These are phyloP conservation scores for Mycena floridula DNA, from an alignment of 768 basidiomycete species.

Conservation along the genomic window DNA sequence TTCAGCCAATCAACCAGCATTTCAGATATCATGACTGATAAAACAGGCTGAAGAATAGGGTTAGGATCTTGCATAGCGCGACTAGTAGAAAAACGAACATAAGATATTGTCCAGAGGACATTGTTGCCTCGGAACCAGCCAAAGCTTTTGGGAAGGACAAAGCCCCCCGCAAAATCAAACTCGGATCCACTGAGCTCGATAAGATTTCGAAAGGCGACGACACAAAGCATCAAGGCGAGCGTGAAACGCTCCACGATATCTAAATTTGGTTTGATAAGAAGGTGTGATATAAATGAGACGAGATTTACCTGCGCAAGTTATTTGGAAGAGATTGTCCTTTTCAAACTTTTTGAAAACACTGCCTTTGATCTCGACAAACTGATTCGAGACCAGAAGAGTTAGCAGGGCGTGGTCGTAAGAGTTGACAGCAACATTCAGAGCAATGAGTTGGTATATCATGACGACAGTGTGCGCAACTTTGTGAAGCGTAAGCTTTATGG, in stretches of 20 bases:
- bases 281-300: neutral
- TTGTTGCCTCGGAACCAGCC: conserved; percentile 80
- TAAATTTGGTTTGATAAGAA: conserved; percentile 21
- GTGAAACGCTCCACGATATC: conserved; percentile 98
- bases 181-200: conserved; percentile 92
- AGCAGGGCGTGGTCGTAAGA: conserved; percentile 95
- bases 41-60: conserved; percentile 61
- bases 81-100: conserved; percentile 44
- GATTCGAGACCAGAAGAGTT: conserved; percentile 92
- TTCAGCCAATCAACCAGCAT: conserved; percentile 98
- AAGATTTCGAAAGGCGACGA: conserved; percentile 91
- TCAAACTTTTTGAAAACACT: conserved; percentile 99
- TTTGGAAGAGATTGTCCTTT: conserved; percentile 97
- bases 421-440: conserved; percentile 96
- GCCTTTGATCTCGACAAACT: conserved; percentile 99
- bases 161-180: conserved; percentile 69
- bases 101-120: conserved; percentile 83
- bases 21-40: conserved; percentile 88
- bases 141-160: conserved; percentile 75
- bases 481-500: neutral
- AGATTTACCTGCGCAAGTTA: conserved; percentile 85
- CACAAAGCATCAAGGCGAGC: conserved; percentile 80
- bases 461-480: conserved; percentile 87
- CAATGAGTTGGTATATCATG: conserved; percentile 92
- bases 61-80: neutral